Evolutionary conservation across 805 yeast species (phyloP), one percentile per base, ranked within the genome.

Genomic region (Wickerhamiella kazuoi): DNA sequence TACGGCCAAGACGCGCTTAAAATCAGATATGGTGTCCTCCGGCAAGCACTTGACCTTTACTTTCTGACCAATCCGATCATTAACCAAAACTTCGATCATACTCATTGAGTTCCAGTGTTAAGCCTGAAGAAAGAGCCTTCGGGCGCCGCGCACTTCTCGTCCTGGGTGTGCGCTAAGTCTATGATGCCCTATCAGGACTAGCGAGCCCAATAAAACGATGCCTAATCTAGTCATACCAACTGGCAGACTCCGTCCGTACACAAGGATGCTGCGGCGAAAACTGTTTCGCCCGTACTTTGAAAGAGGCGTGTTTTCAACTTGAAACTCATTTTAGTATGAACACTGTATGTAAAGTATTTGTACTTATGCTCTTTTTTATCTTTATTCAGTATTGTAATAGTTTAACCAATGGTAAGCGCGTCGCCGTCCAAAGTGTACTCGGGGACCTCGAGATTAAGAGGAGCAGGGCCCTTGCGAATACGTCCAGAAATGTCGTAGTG

Each of bases 391-490:
- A 20, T 24, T 44, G 34, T 46, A 14, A 14, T 29, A 29, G 34
- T 45, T 63, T 77, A 90, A 77, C 98, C 98, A 56, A 80, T 76
- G 53, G 84, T 72, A 53, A 90, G 64, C 60, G 80, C 78, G 49
- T 82, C 83, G 59, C 80, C 93, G 47, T 71, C 74, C 60, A 90
- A 80, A 52, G 76, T 82, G 63, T 90, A 90, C 54, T 73, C 69
- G 54, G 99, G 99, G 55, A 90, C 72, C 71, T 90, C 98, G 70
- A 90, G 75, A 73, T 90, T 90, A 65, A 83, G 74, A 59, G 99
- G 99, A 61, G 99, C 99, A 54, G 99, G 99, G 54, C 99, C 99
- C 71, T 76, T 87, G 77, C 99, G 83, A 62, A 90, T 87, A 78
- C 99, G 87, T 65, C 99, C 99, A 48, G 96, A 86, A 68, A 93